Evolutionary conservation across 352 stramenopile genomes (phyloP), one percentile per base, ranked within the genome.

Genomic region (Globisporangium recalcitrans): DNA sequence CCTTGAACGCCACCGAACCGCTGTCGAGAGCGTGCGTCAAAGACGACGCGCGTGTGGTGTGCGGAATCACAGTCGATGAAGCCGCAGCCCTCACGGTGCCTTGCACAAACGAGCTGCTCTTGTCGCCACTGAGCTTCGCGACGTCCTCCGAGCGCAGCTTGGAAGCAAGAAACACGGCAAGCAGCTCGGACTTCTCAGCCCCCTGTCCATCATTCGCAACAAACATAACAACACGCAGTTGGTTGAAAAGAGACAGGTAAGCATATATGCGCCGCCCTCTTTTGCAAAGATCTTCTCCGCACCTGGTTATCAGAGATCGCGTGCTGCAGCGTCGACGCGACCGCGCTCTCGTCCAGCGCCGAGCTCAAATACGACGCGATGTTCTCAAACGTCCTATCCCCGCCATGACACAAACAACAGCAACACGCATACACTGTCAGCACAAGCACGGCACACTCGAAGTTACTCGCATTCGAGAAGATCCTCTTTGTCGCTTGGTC

Each of bases 11-110:
- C 0, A 63, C 49, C 26, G 44, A 26, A 14, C 19, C 26, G 19
- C 7, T 47, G 9, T 52, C 22, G 16, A 77, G 70, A 19, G 56
- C 61, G 13, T 47, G 40, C 14, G 40, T 60, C 52, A 90, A 70
- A 46, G 77, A 68, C 34, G 73, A 66, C 11, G 69, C 53, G 32
- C 85, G 85, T 11, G 71, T 92, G 47, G 85, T 91, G 60, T 92
- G 83, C 7, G 82, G 77, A 46, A 90, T 68, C n/a, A 88, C 77
- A 29, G 90, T 74, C 4, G 82, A 90, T 40, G 82, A 91, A 32
- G 36, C 63, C 8, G 81, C 76, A 27, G 49, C 64, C 36, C 75
- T 62, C 21, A 91, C 65, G 3, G 78, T 72, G 11, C 48, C 61
- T 47, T 88, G 72, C 40, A 91, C 69, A 49, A 77, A 88, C 24